A percentile compares a stretch with the other conserved stretches of the same genome.
phyloP scores from a whole-genome alignment of 2,329 filamentous ascomycete species.

The Talaromyces pinophilus region DNA sequence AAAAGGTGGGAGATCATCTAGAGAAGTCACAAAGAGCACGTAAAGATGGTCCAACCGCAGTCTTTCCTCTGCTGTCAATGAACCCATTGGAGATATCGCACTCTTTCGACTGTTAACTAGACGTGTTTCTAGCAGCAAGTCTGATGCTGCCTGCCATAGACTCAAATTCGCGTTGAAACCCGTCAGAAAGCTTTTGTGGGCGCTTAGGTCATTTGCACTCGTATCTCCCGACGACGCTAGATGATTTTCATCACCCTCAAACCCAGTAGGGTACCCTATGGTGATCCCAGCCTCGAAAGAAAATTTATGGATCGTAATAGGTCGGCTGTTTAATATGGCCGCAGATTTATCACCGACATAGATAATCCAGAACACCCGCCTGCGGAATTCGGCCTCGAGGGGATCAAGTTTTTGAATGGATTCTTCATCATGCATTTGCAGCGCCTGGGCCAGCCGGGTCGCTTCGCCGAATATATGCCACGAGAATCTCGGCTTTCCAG shows the following conservation, averaged over 20 bases:
- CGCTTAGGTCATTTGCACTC: neutral
- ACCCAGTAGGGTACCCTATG: slow-evolving; percentile 30
- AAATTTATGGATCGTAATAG: slow-evolving; percentile 49
- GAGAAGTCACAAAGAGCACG: slow-evolving; percentile 45
- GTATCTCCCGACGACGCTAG: neutral
- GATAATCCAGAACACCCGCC: slow-evolving; percentile 30
- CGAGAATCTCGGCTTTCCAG: slow-evolving; percentile 47
- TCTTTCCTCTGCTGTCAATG: slow-evolving; percentile 30
- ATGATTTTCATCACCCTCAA: neutral
- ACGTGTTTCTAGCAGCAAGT: slow-evolving; percentile 1
- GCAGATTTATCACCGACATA: slow-evolving; percentile 31
- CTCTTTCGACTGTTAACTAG: neutral
- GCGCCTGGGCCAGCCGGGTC: slow-evolving; percentile 45
- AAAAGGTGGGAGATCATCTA: slow-evolving; percentile 44
- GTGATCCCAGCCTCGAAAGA: slow-evolving; percentile 47
- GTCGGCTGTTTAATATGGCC: slow-evolving; percentile 39
- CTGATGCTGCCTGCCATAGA: neutral
- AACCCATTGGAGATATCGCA: neutral
- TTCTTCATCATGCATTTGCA: slow-evolving; percentile 47
- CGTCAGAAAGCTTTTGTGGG: neutral
- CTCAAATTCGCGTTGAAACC: neutral
- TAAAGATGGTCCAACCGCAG: slow-evolving; percentile 41
- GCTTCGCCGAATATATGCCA: slow-evolving; percentile 53
- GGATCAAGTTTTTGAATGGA: slow-evolving; percentile 39
- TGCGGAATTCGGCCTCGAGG: slow-evolving; percentile 40